A percentile compares a stretch with the other conserved stretches of the same genome.
Evolutionary conservation across 2,329 filamentous ascomycete species (phyloP).

Genomic region (Neodidymelliopsis sp.): DNA sequence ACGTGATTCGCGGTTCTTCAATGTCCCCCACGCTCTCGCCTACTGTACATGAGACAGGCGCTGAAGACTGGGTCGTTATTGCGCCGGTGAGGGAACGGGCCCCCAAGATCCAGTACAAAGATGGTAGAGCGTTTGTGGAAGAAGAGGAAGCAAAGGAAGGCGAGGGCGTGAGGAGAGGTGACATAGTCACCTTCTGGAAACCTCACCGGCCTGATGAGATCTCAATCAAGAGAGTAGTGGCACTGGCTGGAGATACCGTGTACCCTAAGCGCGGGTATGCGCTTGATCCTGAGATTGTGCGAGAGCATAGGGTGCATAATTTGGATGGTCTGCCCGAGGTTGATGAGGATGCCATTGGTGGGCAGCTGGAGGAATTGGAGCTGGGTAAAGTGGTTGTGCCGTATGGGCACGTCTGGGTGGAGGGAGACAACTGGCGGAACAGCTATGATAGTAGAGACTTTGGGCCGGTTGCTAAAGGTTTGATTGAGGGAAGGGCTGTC

Average conservation of each 20-base stretch:
- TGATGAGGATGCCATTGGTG: slow-evolving; percentile 25
- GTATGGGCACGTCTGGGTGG: slow-evolving; percentile 89
- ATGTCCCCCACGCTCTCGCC: slow-evolving; percentile 58
- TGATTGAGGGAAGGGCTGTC: slow-evolving; percentile 78
- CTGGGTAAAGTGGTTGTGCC: slow-evolving; percentile 68
- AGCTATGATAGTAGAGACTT: slow-evolving; percentile 89
- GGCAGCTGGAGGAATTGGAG: slow-evolving; percentile 20
- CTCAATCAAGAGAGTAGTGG: slow-evolving; percentile 84
- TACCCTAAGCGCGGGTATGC: slow-evolving; percentile 56
- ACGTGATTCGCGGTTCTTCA: slow-evolving; percentile 50
- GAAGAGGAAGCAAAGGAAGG: slow-evolving; percentile 13
- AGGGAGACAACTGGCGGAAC: slow-evolving; percentile 80
- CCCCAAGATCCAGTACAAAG: slow-evolving; percentile 24
- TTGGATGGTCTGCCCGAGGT: slow-evolving; percentile 39
- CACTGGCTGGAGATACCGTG: slow-evolving; percentile 79
- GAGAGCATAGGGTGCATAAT: slow-evolving; percentile 26
- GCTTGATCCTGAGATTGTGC: slow-evolving; percentile 40
- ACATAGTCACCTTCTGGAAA: slow-evolving; percentile 55
- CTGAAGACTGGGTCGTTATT: slow-evolving; percentile 50
- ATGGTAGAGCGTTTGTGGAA: slow-evolving; percentile 3
- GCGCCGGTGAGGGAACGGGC: slow-evolving; percentile 28
- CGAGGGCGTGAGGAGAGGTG: slow-evolving; percentile 52
- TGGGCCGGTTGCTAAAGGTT: slow-evolving; percentile 77
- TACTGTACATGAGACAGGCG: slow-evolving; percentile 48
- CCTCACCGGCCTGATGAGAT: slow-evolving; percentile 73